These are phyloP conservation scores for Hemerocallis citrina DNA, from an alignment of 106 monocot genomes.

Conservation along the genomic window DNA sequence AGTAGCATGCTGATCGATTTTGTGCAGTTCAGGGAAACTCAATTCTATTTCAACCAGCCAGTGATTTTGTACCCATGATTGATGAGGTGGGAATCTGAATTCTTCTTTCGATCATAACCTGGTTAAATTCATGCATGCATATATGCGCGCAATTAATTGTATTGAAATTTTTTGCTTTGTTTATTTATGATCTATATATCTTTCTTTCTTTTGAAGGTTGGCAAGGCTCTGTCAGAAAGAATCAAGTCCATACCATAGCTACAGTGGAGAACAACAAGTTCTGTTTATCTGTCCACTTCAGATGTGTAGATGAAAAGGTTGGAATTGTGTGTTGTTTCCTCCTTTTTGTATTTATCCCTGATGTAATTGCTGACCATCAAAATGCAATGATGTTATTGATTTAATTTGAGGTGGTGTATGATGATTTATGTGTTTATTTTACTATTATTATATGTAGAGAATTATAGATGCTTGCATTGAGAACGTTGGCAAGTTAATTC, in stretches of 20 bases:
- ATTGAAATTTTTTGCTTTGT: background rate
- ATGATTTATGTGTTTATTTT: too few relatives aligned
- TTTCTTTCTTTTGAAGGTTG: conserved; percentile 27
- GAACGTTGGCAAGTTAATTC: too few relatives aligned
- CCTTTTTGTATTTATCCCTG: too few relatives aligned
- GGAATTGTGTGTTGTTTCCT: too few relatives aligned
- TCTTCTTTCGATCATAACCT: background rate
- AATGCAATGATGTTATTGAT: too few relatives aligned
- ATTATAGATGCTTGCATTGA: too few relatives aligned
- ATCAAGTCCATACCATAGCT: conserved; percentile 34
- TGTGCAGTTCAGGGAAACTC: conserved; percentile 32
- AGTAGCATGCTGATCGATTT: too few relatives aligned
- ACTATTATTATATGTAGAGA: too few relatives aligned
- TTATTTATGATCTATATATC: background rate
- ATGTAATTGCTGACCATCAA: too few relatives aligned
- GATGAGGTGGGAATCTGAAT: conserved; percentile 22
- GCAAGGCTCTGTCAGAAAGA: conserved; percentile 37
- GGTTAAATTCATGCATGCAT: background rate
- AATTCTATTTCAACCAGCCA: conserved; percentile 42
- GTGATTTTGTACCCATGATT: conserved; percentile 44
- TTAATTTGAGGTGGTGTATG: too few relatives aligned
- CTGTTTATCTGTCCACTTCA: conserved; percentile 67
- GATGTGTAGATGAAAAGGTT: conserved; percentile 51
- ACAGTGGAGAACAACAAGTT: conserved; percentile 84
- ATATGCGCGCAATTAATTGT: background rate